These are phyloP conservation scores for Apostasia ramifera DNA, from an alignment of 106 monocot genomes.

Conservation along the genomic window DNA sequence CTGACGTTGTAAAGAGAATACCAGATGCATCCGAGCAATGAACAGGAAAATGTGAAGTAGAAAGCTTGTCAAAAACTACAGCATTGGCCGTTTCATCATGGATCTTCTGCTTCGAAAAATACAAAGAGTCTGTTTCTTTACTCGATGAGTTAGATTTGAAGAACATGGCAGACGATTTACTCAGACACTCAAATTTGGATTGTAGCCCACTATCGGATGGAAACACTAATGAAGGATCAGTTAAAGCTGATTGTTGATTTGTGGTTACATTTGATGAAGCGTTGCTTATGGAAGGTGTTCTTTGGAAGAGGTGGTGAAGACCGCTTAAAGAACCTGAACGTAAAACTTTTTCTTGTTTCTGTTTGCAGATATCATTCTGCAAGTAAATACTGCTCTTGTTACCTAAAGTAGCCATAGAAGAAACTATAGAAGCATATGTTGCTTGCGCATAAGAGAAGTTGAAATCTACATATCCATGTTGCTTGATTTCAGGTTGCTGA, in stretches of 20 bases:
- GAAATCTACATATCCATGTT: slow-evolving; percentile 3
- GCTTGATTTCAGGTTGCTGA: slow-evolving; percentile 8
- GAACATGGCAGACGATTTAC: background rate
- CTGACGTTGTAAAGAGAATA: background rate
- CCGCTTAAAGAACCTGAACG: slow-evolving; percentile 5
- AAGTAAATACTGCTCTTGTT: slow-evolving; percentile 11
- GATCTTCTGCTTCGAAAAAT: slow-evolving; percentile 14
- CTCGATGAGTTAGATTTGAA: background rate
- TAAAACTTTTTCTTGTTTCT: background rate
- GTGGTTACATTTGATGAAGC: slow-evolving; percentile 2
- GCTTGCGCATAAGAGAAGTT: slow-evolving; percentile 9
- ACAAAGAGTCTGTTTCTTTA: background rate
- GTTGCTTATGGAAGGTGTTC: background rate
- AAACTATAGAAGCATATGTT: slow-evolving; percentile 13
- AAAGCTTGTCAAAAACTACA: background rate
- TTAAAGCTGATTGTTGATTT: slow-evolving; percentile 3
- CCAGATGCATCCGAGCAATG: background rate
- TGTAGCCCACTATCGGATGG: slow-evolving; percentile 2
- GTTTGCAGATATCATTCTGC: slow-evolving; percentile 5
- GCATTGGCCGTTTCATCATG: slow-evolving; percentile 5
- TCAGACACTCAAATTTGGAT: background rate
- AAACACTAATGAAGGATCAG: slow-evolving; percentile 1
- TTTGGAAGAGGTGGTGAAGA: background rate
- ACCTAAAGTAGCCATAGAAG: slow-evolving; percentile 2
- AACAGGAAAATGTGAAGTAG: slow-evolving; percentile 5